Conservation (phyloP, 495 filamentous ascomycete genomes). For the Articulospora tetracladia region DNA sequence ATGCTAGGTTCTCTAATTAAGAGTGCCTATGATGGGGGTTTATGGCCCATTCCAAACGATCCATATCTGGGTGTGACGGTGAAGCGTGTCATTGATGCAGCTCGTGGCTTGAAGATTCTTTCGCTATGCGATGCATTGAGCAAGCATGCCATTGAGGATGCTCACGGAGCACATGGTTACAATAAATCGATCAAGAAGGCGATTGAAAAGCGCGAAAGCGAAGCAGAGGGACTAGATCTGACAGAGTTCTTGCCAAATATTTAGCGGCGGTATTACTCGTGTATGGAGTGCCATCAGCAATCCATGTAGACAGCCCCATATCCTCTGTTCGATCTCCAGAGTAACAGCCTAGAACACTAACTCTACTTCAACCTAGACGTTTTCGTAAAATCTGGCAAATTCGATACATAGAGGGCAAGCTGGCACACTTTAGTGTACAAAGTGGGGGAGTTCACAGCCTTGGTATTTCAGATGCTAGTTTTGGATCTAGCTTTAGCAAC, state of each 20-base stretch:
- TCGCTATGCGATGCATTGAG: not conserved
- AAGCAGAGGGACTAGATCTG: not conserved
- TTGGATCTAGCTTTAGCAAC: no score
- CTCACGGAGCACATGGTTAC: not conserved
- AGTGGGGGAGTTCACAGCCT: no score
- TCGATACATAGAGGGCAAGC: no score
- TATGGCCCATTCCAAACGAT: conserved; percentile 11
- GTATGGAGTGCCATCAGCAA: no score
- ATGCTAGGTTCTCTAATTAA: conserved; percentile 20
- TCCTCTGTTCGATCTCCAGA: no score
- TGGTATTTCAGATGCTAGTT: no score
- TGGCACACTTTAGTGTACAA: no score
- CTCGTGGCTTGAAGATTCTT: not conserved
- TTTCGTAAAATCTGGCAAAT: no score
- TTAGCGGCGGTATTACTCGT: not conserved
- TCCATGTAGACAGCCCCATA: no score
- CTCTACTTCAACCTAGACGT: no score
- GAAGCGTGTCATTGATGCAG: not conserved
- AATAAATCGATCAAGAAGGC: not conserved
- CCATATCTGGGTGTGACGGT: conserved; percentile 10
- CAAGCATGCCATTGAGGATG: not conserved
- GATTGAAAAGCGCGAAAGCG: not conserved
- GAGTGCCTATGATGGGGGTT: not conserved
- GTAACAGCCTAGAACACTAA: no score
- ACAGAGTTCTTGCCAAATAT: not conserved